Conservation (phyloP, 495 filamentous ascomycete species). For the Talaromyces trachyspermus region DNA sequence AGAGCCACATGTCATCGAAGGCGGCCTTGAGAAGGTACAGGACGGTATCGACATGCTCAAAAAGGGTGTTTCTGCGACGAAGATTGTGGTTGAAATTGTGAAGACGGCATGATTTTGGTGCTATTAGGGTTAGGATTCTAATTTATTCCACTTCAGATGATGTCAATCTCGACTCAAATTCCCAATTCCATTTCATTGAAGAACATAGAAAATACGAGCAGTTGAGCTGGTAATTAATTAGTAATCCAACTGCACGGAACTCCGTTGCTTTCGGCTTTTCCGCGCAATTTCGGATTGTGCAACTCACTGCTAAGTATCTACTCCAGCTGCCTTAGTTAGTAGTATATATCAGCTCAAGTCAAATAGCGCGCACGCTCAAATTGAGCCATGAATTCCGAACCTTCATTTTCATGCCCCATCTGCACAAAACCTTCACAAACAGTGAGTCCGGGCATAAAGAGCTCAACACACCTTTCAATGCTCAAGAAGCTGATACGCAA, state of each 20-base stretch:
- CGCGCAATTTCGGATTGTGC: too few species aligned
- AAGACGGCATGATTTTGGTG: not conserved
- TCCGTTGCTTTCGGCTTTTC: too few species aligned
- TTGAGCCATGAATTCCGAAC: too few species aligned
- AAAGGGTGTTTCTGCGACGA: conserved; percentile 29
- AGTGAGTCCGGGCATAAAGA: not conserved
- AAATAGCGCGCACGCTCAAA: not conserved
- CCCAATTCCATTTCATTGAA: too few species aligned
- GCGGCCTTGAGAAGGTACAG: conserved; percentile 30
- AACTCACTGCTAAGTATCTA: not conserved
- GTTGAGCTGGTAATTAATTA: too few species aligned
- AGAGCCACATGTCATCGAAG: conserved; percentile 23
- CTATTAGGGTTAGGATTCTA: too few species aligned
- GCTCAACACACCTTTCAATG: too few species aligned
- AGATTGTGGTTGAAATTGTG: conserved; percentile 17
- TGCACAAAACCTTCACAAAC: not conserved
- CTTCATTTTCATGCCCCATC: not conserved
- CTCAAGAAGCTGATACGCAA: not conserved
- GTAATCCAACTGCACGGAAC: conserved; percentile 4
- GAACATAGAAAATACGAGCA: too few species aligned
- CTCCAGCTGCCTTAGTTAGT: too few species aligned
- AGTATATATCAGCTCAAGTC: not conserved
- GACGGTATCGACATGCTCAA: conserved; percentile 22
- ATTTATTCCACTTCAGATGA: too few species aligned
- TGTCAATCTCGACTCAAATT: too few species aligned